phyloP scores from a whole-genome alignment of 192 early-diverging fungal species.

The Entomortierella lignicola region DNA sequence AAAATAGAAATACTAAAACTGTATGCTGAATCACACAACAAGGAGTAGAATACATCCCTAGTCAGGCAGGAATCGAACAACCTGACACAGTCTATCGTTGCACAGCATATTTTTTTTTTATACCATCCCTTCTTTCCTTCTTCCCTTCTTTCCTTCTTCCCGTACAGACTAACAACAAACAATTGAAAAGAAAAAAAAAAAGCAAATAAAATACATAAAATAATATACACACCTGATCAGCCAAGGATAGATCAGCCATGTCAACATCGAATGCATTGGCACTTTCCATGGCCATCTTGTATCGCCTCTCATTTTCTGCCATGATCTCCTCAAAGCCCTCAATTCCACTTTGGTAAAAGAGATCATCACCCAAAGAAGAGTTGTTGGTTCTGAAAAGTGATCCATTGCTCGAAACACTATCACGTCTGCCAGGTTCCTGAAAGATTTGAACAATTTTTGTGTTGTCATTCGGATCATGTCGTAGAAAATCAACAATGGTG shows the following conservation, averaged over 20 bases:
- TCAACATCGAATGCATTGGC: slow-evolving; percentile 58
- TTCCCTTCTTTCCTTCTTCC: neutral
- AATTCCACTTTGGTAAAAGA: slow-evolving; percentile 48
- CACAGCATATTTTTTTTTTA: slow-evolving; percentile 13
- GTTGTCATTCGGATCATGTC: slow-evolving; percentile 63
- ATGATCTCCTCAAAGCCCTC: slow-evolving; percentile 57
- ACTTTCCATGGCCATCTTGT: slow-evolving; percentile 59
- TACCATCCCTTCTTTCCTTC: neutral
- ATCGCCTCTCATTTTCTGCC: slow-evolving; percentile 56
- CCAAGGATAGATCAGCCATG: slow-evolving; percentile 56
- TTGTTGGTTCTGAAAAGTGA: slow-evolving; percentile 32
- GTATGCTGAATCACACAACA: slow-evolving; percentile 1
- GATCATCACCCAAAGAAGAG: slow-evolving; percentile 47
- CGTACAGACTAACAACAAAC: neutral
- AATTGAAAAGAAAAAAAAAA: neutral
- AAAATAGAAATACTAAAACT: neutral
- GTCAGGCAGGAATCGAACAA: neutral
- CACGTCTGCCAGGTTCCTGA: slow-evolving; percentile 52
- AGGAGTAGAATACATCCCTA: neutral
- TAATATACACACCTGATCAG: slow-evolving; percentile 52
- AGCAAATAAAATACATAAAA: neutral
- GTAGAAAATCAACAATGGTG: slow-evolving; percentile 80
- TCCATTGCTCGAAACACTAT: slow-evolving; percentile 55
- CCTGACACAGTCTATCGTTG: slow-evolving; percentile 27
- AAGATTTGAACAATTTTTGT: slow-evolving; percentile 64